These are phyloP conservation scores for Myochromella boudieri DNA, from an alignment of 768 basidiomycete species.

Conservation along the genomic window DNA sequence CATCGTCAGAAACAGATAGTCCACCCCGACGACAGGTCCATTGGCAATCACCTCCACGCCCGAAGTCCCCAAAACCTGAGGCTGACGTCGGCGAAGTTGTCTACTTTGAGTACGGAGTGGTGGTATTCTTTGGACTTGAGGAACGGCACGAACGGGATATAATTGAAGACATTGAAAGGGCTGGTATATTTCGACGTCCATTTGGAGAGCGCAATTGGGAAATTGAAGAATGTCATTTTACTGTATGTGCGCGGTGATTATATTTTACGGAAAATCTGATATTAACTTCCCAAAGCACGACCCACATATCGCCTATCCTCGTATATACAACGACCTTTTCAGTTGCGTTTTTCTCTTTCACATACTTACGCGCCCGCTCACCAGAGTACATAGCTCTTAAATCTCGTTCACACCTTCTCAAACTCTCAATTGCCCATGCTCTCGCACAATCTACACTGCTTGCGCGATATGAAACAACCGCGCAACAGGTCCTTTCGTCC, in stretches of 20 bases:
- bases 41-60: conserved; percentile 13
- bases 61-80: conserved; percentile 23
- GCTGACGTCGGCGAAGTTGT: conserved; percentile 71
- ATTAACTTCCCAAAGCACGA: conserved; percentile 65
- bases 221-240: conserved; percentile 89
- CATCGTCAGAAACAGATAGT: conserved; percentile 7
- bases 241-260: conserved; percentile 45
- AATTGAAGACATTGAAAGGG: conserved; percentile 78
- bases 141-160: conserved; percentile 81
- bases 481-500: conserved; percentile 76
- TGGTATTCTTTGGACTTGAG: conserved; percentile 86
- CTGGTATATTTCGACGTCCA: conserved; percentile 64
- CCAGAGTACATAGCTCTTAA: conserved; percentile 88
- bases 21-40: conserved; percentile 4
- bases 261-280: conserved; percentile 1
- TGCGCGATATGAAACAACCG: conserved; percentile 80
- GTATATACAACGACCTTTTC: conserved; percentile 96
- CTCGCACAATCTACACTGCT: conserved; percentile 93
- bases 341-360: conserved; percentile 50
- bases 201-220: conserved; percentile 80
- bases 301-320: conserved; percentile 76
- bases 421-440: conserved; percentile 92
- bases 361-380: neutral
- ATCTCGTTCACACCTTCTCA: conserved; percentile 85
- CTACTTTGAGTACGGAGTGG: conserved; percentile 87